Percentiles rank a stretch among this genome's conserved stretches.
Evolutionary conservation across 306 rosid species (phyloP).

Genomic region (Acacia crassicarpa): DNA sequence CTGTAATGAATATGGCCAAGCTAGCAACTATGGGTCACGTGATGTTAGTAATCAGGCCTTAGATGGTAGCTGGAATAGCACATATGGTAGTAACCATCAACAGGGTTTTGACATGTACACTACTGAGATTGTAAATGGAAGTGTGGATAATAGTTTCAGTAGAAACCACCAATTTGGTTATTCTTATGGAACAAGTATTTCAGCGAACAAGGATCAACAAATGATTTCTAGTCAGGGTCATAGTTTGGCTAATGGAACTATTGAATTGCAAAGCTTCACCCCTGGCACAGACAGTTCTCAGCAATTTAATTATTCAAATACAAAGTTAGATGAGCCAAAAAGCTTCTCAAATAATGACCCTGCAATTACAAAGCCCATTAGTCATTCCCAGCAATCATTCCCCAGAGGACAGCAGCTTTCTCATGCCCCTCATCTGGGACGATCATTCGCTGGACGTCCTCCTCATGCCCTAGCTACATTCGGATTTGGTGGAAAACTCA

Average conservation of each 20-base stretch:
- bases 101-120: conserved; percentile 48
- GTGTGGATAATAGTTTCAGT: conserved; percentile 38
- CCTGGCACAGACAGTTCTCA: conserved; percentile 46
- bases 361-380: conserved; percentile 49
- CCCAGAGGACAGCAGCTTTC: conserved; percentile 56
- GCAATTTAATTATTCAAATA: conserved; percentile 52
- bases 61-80: conserved; percentile 52
- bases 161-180: conserved; percentile 51
- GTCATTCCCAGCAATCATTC: conserved; percentile 54
- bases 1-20: conserved; percentile 41
- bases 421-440: conserved; percentile 55
- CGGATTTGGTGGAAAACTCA: conserved; percentile 96
- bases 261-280: conserved; percentile 45
- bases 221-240: conserved; percentile 47
- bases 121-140: conserved; percentile 32
- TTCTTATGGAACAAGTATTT: conserved; percentile 45
- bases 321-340: conserved; percentile 43
- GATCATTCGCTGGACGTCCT: conserved; percentile 91
- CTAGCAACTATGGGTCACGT: conserved; percentile 44
- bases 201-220: conserved; percentile 49
- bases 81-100: conserved; percentile 42
- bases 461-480: conserved; percentile 83
- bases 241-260: conserved; percentile 49
- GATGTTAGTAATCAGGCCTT: conserved; percentile 43
- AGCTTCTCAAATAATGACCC: conserved; percentile 48